These are phyloP conservation scores for Meyerozyma carpophila DNA, from an alignment of 1,139 yeast species.

Conservation along the genomic window DNA sequence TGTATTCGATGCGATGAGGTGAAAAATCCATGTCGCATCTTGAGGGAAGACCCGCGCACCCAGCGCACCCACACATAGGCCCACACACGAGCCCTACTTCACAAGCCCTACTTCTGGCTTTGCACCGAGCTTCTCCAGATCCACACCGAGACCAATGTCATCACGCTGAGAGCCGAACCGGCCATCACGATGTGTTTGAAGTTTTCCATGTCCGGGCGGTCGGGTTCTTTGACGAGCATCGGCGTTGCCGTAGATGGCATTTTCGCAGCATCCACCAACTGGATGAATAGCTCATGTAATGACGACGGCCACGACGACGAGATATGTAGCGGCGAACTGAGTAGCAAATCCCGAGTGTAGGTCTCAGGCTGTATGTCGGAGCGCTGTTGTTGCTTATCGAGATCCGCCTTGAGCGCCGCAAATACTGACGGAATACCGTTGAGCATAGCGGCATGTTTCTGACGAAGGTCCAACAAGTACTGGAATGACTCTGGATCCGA, in stretches of 20 bases:
- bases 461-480: slow-evolving; percentile 64
- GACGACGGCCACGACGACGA: slow-evolving; percentile 89
- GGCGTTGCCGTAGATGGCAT: slow-evolving; percentile 78
- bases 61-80: background rate
- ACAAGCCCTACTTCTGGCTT: slow-evolving; percentile 6
- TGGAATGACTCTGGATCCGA: slow-evolving; percentile 95
- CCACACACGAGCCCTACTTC: too few relatives aligned
- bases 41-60: background rate
- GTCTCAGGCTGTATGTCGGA: slow-evolving; percentile 83
- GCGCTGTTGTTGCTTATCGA: slow-evolving; percentile 92
- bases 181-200: slow-evolving; percentile 49
- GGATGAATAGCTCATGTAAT: slow-evolving; percentile 76
- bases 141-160: slow-evolving; percentile 56
- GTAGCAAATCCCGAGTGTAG: slow-evolving; percentile 59
- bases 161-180: slow-evolving; percentile 62
- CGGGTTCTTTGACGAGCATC: slow-evolving; percentile 66
- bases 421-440: slow-evolving; percentile 76
- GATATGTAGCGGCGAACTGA: slow-evolving; percentile 74
- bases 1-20: slow-evolving; percentile 1
- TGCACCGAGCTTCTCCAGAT: slow-evolving; percentile 48
- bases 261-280: slow-evolving; percentile 84
- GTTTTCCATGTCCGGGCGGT: slow-evolving; percentile 39
- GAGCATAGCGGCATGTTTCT: slow-evolving; percentile 48
- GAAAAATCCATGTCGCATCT: background rate
- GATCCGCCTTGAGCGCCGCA: slow-evolving; percentile 90